A percentile compares a stretch with the other conserved stretches of the same genome.
Conservation (phyloP, 768 basidiomycete genomes). For the Hebeloma cylindrosporum region DNA sequence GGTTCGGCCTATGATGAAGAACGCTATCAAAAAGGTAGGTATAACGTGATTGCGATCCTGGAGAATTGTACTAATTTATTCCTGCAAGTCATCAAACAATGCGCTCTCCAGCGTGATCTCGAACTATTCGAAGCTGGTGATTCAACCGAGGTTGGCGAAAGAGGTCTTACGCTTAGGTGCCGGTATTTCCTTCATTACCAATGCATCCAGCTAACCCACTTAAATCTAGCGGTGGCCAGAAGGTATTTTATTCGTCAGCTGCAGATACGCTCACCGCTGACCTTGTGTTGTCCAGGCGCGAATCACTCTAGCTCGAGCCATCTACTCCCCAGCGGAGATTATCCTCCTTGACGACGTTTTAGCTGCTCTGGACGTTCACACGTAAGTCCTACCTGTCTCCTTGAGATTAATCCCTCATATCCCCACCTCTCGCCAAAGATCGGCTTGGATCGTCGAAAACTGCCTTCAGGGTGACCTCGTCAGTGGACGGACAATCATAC, state of each 20-base stretch:
- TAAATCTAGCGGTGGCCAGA: slow-evolving; percentile 39
- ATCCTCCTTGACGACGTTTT: slow-evolving; percentile 74
- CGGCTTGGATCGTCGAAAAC: slow-evolving; percentile 51
- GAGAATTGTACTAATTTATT: no score
- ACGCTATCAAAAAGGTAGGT: slow-evolving; percentile 59
- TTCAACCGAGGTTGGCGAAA: no score
- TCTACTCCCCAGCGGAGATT: slow-evolving; percentile 52
- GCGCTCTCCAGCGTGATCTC: no score
- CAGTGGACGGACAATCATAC: slow-evolving; percentile 70
- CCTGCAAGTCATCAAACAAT: slow-evolving; percentile 59
- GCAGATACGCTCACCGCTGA: slow-evolving; percentile 26
- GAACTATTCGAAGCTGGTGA: no score
- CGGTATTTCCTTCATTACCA: background rate
- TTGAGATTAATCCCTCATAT: slow-evolving; percentile 1
- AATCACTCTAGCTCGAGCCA: slow-evolving; percentile 44
- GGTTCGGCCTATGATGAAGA: slow-evolving; percentile 72
- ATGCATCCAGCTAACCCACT: background rate
- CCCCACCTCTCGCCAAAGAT: slow-evolving; percentile 2
- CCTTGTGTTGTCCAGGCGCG: slow-evolving; percentile 48
- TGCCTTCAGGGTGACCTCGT: slow-evolving; percentile 78
- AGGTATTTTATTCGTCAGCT: slow-evolving; percentile 18
- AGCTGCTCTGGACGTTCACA: slow-evolving; percentile 54
- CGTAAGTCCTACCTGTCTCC: slow-evolving; percentile 16
- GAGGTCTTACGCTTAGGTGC: slow-evolving; percentile 51
- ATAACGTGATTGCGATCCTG: no score